These are phyloP conservation scores for Echria macrotheca DNA, from an alignment of 495 filamentous ascomycete genomes.

Conservation along the genomic window DNA sequence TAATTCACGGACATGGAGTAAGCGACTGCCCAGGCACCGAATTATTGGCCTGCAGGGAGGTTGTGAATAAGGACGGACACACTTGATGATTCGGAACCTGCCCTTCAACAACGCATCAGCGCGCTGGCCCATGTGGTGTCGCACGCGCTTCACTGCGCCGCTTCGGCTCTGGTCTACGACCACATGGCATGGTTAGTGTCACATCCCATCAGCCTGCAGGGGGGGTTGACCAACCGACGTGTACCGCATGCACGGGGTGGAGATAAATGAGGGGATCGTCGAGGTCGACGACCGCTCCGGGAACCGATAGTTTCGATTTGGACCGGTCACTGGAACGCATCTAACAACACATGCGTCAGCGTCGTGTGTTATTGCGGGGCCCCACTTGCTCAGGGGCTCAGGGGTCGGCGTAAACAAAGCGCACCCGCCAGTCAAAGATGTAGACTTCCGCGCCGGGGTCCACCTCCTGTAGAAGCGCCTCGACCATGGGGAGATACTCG, in stretches of 20 bases:
- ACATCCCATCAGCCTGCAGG: too few species aligned
- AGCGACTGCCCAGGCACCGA: background rate
- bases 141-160: constrained; percentile 1
- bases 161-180: constrained; percentile 4
- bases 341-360: too few species aligned
- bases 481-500: background rate
- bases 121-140: background rate
- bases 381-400: too few species aligned
- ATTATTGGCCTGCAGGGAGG: too few species aligned
- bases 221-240: constrained; percentile 10
- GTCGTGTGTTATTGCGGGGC: too few species aligned
- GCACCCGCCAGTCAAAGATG: too few species aligned
- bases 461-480: background rate
- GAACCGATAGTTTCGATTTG: background rate
- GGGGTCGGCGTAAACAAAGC: too few species aligned
- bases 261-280: background rate
- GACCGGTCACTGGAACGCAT: background rate
- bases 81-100: constrained; percentile 12
- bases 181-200: too few species aligned
- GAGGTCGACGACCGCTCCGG: constrained; percentile 3
- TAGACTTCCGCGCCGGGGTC: too few species aligned
- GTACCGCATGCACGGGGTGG: constrained; percentile 5
- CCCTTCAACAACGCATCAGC: background rate
- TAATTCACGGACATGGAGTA: background rate
- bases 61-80: too few species aligned